phyloP scores from a whole-genome alignment of 1,284 basidiomycete species.

The Amylostereum areolatum region DNA sequence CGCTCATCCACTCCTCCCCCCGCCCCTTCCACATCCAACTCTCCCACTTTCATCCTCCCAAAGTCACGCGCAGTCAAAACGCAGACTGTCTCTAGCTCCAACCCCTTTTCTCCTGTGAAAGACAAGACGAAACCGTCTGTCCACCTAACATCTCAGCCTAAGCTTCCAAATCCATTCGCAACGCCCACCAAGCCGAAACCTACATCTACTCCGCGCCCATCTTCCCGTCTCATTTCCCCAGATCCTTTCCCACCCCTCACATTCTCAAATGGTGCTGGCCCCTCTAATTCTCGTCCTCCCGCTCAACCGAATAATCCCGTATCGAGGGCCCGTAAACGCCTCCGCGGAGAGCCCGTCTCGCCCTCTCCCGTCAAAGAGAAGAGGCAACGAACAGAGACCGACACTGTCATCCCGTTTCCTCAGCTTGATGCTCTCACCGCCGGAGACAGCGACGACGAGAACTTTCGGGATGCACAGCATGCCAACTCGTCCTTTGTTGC shows the following conservation, averaged over 20 bases:
- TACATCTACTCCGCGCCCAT: constrained; percentile 13
- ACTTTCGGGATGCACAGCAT: constrained; percentile 22
- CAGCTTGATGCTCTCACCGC: constrained; percentile 12
- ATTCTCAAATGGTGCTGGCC: constrained; percentile 12
- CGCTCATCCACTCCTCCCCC: constrained; percentile 29
- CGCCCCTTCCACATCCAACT: constrained; percentile 25
- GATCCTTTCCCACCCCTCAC: constrained; percentile 31
- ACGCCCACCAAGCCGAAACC: constrained; percentile 44
- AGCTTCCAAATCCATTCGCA: constrained; percentile 40
- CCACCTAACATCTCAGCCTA: constrained; percentile 8
- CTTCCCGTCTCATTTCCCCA: constrained; percentile 28
- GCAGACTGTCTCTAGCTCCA: constrained; percentile 48
- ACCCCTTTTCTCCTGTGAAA: constrained; percentile 76
- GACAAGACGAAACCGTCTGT: constrained; percentile 30
- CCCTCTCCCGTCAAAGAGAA: constrained; percentile 75
- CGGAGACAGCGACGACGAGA: constrained; percentile 29
- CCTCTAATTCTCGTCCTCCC: background rate
- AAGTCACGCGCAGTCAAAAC: constrained; percentile 44
- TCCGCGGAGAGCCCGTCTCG: constrained; percentile 74
- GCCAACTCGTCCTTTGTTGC: constrained; percentile 48
- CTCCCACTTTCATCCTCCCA: constrained; percentile 31
- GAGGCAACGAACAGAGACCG: constrained; percentile 41
- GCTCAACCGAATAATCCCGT: constrained; percentile 35
- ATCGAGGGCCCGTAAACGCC: constrained; percentile 66
- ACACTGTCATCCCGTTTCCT: constrained; percentile 24